Conservation (phyloP, 2,329 filamentous ascomycete genomes). For the Dothideomycetes sp. region DNA sequence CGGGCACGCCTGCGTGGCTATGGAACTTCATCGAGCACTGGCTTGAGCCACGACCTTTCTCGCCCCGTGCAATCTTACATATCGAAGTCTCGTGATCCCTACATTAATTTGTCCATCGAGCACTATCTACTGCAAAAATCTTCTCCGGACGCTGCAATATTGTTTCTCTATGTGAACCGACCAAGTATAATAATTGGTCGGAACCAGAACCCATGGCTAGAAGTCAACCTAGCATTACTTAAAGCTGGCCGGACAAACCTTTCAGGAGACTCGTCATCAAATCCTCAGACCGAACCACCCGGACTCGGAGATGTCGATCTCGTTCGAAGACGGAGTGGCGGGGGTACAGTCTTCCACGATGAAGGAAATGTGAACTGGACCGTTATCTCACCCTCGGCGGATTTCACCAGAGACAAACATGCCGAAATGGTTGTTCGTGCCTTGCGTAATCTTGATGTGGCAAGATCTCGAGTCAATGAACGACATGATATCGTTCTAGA, state of each 20-base stretch:
- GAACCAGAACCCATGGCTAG: constrained; percentile 96
- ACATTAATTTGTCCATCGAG: constrained; percentile 87
- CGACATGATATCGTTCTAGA: constrained; percentile 87
- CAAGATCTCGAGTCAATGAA: constrained; percentile 65
- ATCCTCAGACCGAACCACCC: constrained; percentile 23
- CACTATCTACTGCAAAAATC: constrained; percentile 74
- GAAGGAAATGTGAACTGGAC: constrained; percentile 88
- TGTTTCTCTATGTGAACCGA: constrained; percentile 80
- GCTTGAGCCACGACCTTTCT: constrained; percentile 4
- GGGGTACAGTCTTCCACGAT: constrained; percentile 92
- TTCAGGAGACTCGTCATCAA: neutral
- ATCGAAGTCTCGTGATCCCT: constrained; percentile 55
- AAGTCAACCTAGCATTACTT: constrained; percentile 64
- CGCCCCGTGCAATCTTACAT: constrained; percentile 34
- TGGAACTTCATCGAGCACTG: neutral
- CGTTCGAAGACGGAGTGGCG: constrained; percentile 76
- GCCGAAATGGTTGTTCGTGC: constrained; percentile 90
- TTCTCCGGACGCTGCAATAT: constrained; percentile 58
- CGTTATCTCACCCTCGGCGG: constrained; percentile 67
- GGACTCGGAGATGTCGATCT: constrained; percentile 42
- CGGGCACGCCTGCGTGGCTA: constrained; percentile 4
- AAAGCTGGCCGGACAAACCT: constrained; percentile 24
- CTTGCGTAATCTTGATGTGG: constrained; percentile 48
- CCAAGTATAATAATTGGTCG: constrained; percentile 85
- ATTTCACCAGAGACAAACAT: constrained; percentile 76